These are phyloP conservation scores for Lactifluus piperatus DNA, from an alignment of 768 basidiomycete genomes.

Conservation along the genomic window DNA sequence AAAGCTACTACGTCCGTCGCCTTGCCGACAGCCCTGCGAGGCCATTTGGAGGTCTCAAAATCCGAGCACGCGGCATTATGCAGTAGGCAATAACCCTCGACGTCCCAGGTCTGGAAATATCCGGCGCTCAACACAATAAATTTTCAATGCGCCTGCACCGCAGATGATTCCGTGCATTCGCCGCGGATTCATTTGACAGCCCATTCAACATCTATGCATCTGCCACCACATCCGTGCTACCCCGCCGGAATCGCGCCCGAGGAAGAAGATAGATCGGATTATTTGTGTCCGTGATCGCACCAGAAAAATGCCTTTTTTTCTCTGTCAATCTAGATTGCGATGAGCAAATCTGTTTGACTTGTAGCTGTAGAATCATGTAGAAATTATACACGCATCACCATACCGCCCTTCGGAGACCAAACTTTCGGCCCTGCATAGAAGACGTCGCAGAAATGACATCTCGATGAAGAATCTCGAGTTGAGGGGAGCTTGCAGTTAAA, in stretches of 20 bases:
- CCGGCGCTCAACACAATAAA: background rate
- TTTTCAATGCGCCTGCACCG: constrained; percentile 13
- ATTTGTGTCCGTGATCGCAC: constrained; percentile 18
- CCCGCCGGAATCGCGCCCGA: constrained; percentile 12
- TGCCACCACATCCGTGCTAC: background rate
- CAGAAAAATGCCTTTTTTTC: background rate
- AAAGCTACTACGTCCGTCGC: constrained; percentile 3
- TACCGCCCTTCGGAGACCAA: background rate
- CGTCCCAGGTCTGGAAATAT: background rate
- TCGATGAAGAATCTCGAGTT: background rate
- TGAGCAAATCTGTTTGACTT: background rate
- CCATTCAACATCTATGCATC: constrained; percentile 1
- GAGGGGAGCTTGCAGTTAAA: constrained; percentile 3
- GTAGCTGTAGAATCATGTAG: background rate
- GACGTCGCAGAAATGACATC: background rate
- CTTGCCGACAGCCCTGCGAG: constrained; percentile 11
- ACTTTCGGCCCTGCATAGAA: background rate
- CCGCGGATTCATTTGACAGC: constrained; percentile 9
- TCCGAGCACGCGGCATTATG: background rate
- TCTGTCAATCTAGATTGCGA: constrained; percentile 12
- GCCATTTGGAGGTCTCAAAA: background rate
- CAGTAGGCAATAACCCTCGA: background rate
- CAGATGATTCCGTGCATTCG: constrained; percentile 9
- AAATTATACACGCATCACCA: background rate
- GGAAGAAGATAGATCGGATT: constrained; percentile 13